Percentiles rank a stretch among this genome's conserved stretches.
Evolutionary conservation across 768 basidiomycete species (phyloP).

Genomic region (Leccinellum albellum): DNA sequence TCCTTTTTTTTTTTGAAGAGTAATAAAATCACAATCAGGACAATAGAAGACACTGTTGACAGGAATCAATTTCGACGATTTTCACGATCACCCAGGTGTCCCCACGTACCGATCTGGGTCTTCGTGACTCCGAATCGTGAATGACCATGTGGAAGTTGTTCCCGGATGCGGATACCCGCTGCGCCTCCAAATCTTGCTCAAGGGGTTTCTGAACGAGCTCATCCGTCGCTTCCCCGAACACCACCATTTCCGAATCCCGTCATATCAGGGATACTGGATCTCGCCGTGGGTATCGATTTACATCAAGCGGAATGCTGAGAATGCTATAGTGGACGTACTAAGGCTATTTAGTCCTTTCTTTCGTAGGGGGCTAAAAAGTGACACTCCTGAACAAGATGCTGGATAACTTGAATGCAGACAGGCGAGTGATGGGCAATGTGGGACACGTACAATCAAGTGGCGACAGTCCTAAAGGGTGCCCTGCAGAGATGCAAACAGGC

Average conservation of each 20-base stretch:
- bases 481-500: constrained; percentile 97
- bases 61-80: not conserved
- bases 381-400: constrained; percentile 96
- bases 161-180: constrained; percentile 99
- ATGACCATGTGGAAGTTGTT: constrained; percentile 4
- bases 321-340: constrained; percentile 22
- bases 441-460: constrained; percentile 96
- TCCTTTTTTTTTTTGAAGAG: constrained; percentile 21
- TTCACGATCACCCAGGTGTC: not conserved
- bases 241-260: constrained; percentile 92
- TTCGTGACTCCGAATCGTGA: too few relatives aligned
- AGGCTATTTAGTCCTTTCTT: not conserved
- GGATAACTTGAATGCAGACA: constrained; percentile 75
- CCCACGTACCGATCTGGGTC: constrained; percentile 4
- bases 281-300: constrained; percentile 83
- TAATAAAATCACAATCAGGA: constrained; percentile 13
- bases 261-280: constrained; percentile 90
- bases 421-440: constrained; percentile 82
- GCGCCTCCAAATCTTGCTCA: constrained; percentile 94
- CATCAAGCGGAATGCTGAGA: constrained; percentile 17
- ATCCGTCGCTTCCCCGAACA: constrained; percentile 94
- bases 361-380: constrained; percentile 73
- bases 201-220: constrained; percentile 97
- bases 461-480: constrained; percentile 71
- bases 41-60: constrained; percentile 12